Percentiles rank a stretch among this genome's conserved stretches.
These are phyloP conservation scores for Venturia oleaginea DNA, from an alignment of 2,329 filamentous ascomycete genomes.

Conservation along the genomic window DNA sequence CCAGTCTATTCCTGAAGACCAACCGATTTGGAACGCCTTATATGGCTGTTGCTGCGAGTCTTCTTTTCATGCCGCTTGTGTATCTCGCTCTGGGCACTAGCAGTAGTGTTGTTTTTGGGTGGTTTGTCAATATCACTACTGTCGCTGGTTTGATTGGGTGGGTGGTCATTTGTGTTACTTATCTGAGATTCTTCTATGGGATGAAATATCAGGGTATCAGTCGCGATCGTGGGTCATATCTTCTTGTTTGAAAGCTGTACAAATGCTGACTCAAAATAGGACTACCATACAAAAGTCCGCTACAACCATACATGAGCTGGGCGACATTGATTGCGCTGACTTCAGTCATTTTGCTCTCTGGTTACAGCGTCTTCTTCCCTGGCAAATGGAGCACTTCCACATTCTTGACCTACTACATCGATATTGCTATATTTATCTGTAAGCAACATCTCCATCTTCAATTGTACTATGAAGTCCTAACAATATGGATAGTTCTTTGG, in stretches of 20 bases:
- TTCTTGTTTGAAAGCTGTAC: neutral
- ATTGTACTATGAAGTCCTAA: neutral
- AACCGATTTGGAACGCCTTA: neutral
- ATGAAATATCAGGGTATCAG: constrained; percentile 36
- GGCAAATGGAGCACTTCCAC: neutral
- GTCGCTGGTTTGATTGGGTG: constrained; percentile 37
- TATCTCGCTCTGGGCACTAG: constrained; percentile 30
- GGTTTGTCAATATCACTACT: constrained; percentile 37
- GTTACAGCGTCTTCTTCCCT: constrained; percentile 11
- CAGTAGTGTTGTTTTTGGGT: constrained; percentile 32
- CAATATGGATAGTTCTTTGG: neutral
- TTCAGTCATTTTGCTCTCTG: neutral
- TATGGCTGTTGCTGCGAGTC: constrained; percentile 11
- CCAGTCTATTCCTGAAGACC: constrained; percentile 27
- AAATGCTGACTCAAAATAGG: neutral
- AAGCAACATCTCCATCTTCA: neutral
- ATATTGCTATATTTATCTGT: neutral
- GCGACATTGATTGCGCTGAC: neutral
- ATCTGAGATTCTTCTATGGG: constrained; percentile 40
- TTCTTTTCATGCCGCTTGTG: constrained; percentile 13
- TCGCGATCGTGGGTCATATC: neutral
- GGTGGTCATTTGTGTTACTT: constrained; percentile 36
- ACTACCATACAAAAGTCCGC: neutral
- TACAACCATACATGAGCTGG: constrained; percentile 7
- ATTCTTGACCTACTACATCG: constrained; percentile 3